Evolutionary conservation across 1,284 basidiomycete genomes (phyloP), one percentile per base, ranked within the genome.

Genomic region (Marasmius sp.): DNA sequence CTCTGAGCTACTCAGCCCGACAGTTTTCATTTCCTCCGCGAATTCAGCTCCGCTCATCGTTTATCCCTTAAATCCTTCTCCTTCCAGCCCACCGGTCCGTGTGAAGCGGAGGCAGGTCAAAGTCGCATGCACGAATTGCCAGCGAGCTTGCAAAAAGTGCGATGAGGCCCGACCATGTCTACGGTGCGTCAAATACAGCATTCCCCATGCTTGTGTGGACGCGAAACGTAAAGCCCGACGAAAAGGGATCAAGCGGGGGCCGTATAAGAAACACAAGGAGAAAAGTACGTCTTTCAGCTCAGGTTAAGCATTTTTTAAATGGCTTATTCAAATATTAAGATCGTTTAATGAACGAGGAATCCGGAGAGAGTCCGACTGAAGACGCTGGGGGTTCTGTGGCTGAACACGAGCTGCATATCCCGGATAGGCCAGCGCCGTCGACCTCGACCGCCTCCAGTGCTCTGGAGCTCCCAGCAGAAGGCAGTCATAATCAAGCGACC

Each of bases 181-280:
- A 66, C 88, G 92, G 66, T 94, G 92, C 69, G 87, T 93, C 74
- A 92, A 91, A 77, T 94, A 94, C 69, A 91, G 91, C 70, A 83
- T 91, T 65, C 81, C 85, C 52, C 91, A 92, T 72, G 88, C 89
- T 68, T 94, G 92, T 72, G 77, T 91, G 68, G 89, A 93, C 78
- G 91, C 89, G 53, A 84, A 89, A 75, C 83, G 92, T 68, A 94
- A 93, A 79, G 91, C 93, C 75, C 81, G 93, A 69, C 89, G 89
- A 76, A 93, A 92, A 72, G 92, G 93, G 66, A 83, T 93, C 70
- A 94, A 94, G 81, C 79, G 93, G 68, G 93, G 92, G 53, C 93
- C 93, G 74, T 94, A 94, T 88, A 94, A 93, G 89, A 93, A 93
- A 85, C 89, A 90, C 83, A 89, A 92, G 87, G 86, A 84, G 82